A percentile compares a stretch with the other conserved stretches of the same genome.
phyloP scores from a whole-genome alignment of 2,329 filamentous ascomycete species.

The Sordariomycetes sp. region DNA sequence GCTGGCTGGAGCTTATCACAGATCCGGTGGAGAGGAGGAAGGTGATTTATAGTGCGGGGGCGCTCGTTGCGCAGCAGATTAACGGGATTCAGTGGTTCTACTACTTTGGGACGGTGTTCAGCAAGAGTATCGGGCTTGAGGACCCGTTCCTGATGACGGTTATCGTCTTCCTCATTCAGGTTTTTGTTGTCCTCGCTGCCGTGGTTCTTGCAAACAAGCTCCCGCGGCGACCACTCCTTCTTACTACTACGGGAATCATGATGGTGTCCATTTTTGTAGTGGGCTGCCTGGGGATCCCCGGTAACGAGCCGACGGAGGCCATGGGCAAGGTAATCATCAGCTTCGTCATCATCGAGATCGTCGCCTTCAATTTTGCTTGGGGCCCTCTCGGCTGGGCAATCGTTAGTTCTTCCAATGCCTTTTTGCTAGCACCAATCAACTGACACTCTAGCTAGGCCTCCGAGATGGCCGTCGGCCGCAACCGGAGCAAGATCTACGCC shows the following conservation, averaged over 20 bases:
- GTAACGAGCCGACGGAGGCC: conserved; percentile 6
- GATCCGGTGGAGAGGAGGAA: conserved; percentile 32
- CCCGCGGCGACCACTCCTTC: conserved; percentile 20
- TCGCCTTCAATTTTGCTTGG: conserved; percentile 27
- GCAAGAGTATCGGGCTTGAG: conserved; percentile 23
- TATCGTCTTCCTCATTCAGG: conserved; percentile 26
- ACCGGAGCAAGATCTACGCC: conserved; percentile 33
- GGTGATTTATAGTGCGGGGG: conserved; percentile 27
- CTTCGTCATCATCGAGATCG: conserved; percentile 18
- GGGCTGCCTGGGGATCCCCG: conserved; percentile 12
- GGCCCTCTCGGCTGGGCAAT: conserved; percentile 26
- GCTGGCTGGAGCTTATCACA: conserved; percentile 23
- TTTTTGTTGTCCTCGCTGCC: conserved; percentile 22
- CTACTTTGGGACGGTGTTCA: conserved; percentile 27
- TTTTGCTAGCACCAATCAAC: neutral
- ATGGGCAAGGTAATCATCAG: conserved; percentile 12
- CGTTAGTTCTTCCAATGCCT: conserved; percentile 5
- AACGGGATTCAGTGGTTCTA: conserved; percentile 33
- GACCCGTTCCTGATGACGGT: conserved; percentile 25
- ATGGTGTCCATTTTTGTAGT: conserved; percentile 21
- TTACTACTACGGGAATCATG: conserved; percentile 22
- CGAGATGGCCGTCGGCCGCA: conserved; percentile 30
- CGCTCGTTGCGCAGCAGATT: conserved; percentile 29
- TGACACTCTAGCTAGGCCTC: conserved; percentile 9
- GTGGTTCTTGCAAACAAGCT: conserved; percentile 25